Evolutionary conservation across 306 rosid species (phyloP), one percentile per base, ranked within the genome.

Genomic region (Citrullus colocynthis): DNA sequence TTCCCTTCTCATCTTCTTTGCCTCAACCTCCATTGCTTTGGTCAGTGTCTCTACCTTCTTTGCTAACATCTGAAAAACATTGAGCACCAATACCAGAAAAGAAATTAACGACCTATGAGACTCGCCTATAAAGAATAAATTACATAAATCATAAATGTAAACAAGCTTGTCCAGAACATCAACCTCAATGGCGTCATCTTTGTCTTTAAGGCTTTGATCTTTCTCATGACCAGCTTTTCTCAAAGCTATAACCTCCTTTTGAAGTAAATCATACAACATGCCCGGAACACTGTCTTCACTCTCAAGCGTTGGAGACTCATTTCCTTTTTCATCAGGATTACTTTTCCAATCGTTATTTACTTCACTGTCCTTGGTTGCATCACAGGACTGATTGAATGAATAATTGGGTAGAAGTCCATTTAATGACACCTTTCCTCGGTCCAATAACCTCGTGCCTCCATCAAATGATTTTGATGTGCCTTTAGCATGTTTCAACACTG

Each of bases 1-100:
- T 88, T 96, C 99, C 76, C 99, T 91, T 88, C 98, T 90, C 98
- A 96, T 96, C 82, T 93, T 96, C 90, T 87, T 92, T n/a, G 99
- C 99, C 85, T 96, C 98, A 69, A 96, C 98, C 80, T 96, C 99
- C 99, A 96, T 96, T 80, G 99, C 99, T 87, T 93, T 96, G 70
- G 97, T 90, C 88, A 96, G 84, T 77, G 98, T 96, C 78, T 96
- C 99, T 49, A 96, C 99, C 90, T 96, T 96, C 97, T 87, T 96
- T 65, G 99, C 96, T 79, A 96, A 85, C 99, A 96, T 92, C 97
- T 89, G 85, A 80, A 30, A 30, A 52, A 81, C 21, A 79, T 54
- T 30, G 54, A 85, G 51, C 79, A 81, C 76, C 66, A 62, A 21
- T 9, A 61, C 57, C 80, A 24, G 15, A 77, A 42, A 61, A 28